These are phyloP conservation scores for Paraconiothyrium brasiliense DNA, from an alignment of 2,329 filamentous ascomycete genomes.

Conservation along the genomic window DNA sequence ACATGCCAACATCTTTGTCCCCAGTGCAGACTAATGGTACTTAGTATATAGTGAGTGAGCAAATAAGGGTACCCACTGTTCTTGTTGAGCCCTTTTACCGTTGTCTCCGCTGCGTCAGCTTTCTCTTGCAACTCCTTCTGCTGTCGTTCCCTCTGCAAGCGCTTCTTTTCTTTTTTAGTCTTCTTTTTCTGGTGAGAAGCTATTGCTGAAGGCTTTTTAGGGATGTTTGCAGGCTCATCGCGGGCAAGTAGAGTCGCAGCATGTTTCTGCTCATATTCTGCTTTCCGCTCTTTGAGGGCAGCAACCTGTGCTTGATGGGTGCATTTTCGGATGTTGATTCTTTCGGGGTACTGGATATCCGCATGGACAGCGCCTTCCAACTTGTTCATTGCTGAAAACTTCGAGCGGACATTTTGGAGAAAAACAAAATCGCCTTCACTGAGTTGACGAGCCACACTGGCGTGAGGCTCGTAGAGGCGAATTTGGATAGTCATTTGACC, in stretches of 20 bases:
- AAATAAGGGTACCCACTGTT: neutral
- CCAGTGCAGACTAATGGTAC: slow-evolving; percentile 57
- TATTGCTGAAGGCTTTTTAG: slow-evolving; percentile 33
- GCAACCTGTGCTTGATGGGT: slow-evolving; percentile 57
- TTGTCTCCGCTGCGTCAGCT: slow-evolving; percentile 13
- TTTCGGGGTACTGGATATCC: slow-evolving; percentile 63
- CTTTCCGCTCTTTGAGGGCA: slow-evolving; percentile 69
- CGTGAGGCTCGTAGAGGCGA: slow-evolving; percentile 75
- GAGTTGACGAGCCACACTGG: slow-evolving; percentile 66
- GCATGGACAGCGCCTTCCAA: slow-evolving; percentile 78
- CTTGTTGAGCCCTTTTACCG: slow-evolving; percentile 36
- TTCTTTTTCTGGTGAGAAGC: slow-evolving; percentile 48
- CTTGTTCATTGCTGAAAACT: slow-evolving; percentile 58
- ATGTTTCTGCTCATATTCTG: slow-evolving; percentile 64
- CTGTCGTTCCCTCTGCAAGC: slow-evolving; percentile 45
- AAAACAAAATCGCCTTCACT: slow-evolving; percentile 69
- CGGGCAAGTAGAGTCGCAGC: slow-evolving; percentile 13
- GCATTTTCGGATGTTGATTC: slow-evolving; percentile 68
- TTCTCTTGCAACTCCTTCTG: slow-evolving; percentile 36
- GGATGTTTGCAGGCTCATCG: slow-evolving; percentile 21
- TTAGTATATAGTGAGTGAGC: slow-evolving; percentile 16
- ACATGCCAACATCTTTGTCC: slow-evolving; percentile 48
- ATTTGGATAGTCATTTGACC: slow-evolving; percentile 78
- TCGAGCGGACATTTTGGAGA: slow-evolving; percentile 78
- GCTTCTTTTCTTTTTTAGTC: slow-evolving; percentile 46